Evolutionary conservation across 768 basidiomycete genomes (phyloP).

Genomic region (Mycena leptocephala): DNA sequence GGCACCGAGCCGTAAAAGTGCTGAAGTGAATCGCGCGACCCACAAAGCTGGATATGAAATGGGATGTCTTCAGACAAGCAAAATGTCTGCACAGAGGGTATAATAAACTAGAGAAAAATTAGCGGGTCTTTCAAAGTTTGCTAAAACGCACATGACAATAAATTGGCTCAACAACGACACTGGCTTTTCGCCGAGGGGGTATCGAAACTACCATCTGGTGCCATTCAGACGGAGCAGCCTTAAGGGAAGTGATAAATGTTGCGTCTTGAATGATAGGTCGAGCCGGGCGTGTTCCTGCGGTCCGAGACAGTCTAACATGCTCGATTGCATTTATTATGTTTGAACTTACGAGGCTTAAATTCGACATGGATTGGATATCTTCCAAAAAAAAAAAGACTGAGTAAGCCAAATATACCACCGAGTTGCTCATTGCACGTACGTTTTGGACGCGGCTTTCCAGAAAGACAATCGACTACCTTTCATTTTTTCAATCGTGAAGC

Average conservation of each 20-base stretch:
- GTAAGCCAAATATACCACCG: neutral
- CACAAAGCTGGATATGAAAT: conserved; percentile 71
- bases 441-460: conserved; percentile 43
- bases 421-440: conserved; percentile 44
- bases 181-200: conserved; percentile 49
- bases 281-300: conserved; percentile 34
- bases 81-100: conserved; percentile 68
- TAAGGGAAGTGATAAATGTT: conserved; percentile 50
- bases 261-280: conserved; percentile 26
- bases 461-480: conserved; percentile 16
- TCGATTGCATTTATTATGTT: too few relatives aligned
- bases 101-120: conserved; percentile 53
- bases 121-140: conserved; percentile 24
- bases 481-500: conserved; percentile 47
- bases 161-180: conserved; percentile 53
- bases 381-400: neutral
- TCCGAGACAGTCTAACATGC: neutral
- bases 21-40: conserved; percentile 60
- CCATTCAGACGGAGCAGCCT: conserved; percentile 74
- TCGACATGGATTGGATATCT: conserved; percentile 22
- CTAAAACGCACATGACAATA: conserved; percentile 66
- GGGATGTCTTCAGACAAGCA: conserved; percentile 68
- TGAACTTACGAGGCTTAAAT: conserved; percentile 33
- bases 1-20: conserved; percentile 51
- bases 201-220: conserved; percentile 61